Evolutionary conservation across 805 yeast genomes (phyloP), one percentile per base, ranked within the genome.

Genomic region (Spathaspora gorwiae): DNA sequence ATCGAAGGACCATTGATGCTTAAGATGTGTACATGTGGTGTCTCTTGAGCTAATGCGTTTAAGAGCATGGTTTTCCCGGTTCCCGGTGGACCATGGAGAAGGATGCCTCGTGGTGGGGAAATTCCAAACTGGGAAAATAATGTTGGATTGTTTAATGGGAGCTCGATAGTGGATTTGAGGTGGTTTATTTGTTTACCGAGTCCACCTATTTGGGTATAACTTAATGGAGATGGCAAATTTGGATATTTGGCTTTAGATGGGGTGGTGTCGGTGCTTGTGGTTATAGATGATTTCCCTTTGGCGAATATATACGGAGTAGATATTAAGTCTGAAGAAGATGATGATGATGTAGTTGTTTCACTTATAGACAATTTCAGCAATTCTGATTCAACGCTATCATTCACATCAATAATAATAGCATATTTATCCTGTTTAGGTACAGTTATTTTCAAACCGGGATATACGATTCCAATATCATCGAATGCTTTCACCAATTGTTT

Each of bases 1-100:
- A 94, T 86, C 1, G 95, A 82, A 1, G 97, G 95, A 0, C 97
- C 97, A 60, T 87, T 86, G 24, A 94, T 84, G 2, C 86, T 82
- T 38, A 94, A 72, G 0, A 92, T 81, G 62, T 92, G 99, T 0
- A 95, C 95, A 49, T 84, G 76, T 1, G 78, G 70, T 11, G 39
- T 33, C 47, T 85, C 92, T 50, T 80, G 74, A 0, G 96, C 95
- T 8, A 92, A 81, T 26, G 96, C 84, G 44, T 87, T 76, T 33
- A 94, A 70, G 7, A 94, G 73, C 88, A 90, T 80, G 1, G 97
- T 87, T 61, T 92, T 92, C 42, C 99, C 99, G 0, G 97, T 92
- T 3, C 99, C 99, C 2, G 98, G 94, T 2, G 97, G 96, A 0
- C 99, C 99, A 66, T 92, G 96, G 10, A 92, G 65, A 12, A 92